Evolutionary conservation across 768 basidiomycete species (phyloP).

Genomic region (Panaeolus cyanescens): DNA sequence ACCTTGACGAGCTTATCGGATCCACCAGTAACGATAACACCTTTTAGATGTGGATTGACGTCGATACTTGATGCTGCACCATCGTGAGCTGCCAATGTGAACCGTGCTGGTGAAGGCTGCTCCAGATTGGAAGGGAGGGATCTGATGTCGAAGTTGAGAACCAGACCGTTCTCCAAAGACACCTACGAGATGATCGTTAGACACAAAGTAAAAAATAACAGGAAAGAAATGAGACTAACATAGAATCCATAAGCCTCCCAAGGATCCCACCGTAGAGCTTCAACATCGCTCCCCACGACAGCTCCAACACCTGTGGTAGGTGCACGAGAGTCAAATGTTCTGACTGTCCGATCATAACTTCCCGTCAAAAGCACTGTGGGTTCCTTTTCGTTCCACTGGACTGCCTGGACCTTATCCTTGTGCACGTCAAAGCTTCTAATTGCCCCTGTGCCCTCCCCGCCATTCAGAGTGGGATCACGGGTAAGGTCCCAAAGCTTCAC

Average conservation of each 20-base stretch:
- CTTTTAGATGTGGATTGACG: conserved; percentile 86
- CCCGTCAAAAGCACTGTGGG: conserved; percentile 91
- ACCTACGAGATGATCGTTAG: conserved; percentile 51
- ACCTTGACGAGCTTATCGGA: conserved; percentile 95
- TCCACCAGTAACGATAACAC: conserved; percentile 92
- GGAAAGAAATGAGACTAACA: conserved; percentile 47
- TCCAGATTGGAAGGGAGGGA: conserved; percentile 73
- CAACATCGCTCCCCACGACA: conserved; percentile 87
- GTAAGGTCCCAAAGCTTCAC: conserved; percentile 98
- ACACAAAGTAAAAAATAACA: neutral
- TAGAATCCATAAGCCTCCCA: conserved; percentile 90
- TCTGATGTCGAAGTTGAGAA: conserved; percentile 90
- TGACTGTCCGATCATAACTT: conserved; percentile 93
- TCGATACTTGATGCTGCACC: conserved; percentile 89
- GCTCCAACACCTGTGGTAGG: conserved; percentile 84
- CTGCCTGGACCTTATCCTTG: conserved; percentile 94
- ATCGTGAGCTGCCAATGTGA: conserved; percentile 93
- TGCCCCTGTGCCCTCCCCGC: conserved; percentile 57
- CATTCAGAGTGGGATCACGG: conserved; percentile 53
- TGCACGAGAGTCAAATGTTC: conserved; percentile 89
- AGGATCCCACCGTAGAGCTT: conserved; percentile 94
- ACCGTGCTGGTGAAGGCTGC: conserved; percentile 67
- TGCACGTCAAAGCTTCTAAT: conserved; percentile 86
- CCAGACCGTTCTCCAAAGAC: conserved; percentile 91
- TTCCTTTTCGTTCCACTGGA: conserved; percentile 91